Evolutionary conservation across 495 filamentous ascomycete genomes (phyloP), one percentile per base, ranked within the genome.

Genomic region (Neurospora sp.): DNA sequence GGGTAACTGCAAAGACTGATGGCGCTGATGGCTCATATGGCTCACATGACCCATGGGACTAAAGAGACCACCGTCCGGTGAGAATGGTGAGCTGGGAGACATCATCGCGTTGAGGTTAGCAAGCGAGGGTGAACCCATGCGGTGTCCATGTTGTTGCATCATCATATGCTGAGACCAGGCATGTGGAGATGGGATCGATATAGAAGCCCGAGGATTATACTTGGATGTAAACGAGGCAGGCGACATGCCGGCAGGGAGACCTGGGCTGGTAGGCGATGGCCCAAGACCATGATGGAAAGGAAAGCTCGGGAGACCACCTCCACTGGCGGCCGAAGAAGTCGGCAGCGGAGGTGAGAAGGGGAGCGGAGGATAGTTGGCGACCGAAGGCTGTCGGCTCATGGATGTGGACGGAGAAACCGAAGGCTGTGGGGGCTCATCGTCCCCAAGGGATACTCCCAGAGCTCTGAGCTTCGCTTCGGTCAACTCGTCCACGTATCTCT

Each of bases 401-500:
- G 81, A 79, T 8, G 85, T 81, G 37, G 81, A 81, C n/a, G 86
- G 84, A 7, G 85, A 86, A n/a, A 85, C 81, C 18, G 86, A 85
- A 70, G 85, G 83, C 38, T 80, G 85, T 14, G 87, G 86, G 18
- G 88, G 85, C 37, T 94, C 91, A 10, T 93, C 91, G 61, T 91
- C 91, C 31, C 89, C 91, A 71, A 91, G 85, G 20, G 87, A 91
- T 3, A 98, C 96, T 61, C 96, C 96, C 65, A 99, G 86, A 69
- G 94, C 93, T 41, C 92, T 89, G 48, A 99, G 85, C 82, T 97
- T 99, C 73, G 94, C 92, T 81, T 99, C 96, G 77, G 90, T 90
- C 70, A 98, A 80, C 70, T 88, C 87, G 68, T 91, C 85, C 40
- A 95, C 92, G 82, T 98, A 97, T 18, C 87, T 83, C 78, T 93